Base-by-base conservation (phyloP, 1,139 yeast genomes). In the Williopsis jadinii region DNA sequence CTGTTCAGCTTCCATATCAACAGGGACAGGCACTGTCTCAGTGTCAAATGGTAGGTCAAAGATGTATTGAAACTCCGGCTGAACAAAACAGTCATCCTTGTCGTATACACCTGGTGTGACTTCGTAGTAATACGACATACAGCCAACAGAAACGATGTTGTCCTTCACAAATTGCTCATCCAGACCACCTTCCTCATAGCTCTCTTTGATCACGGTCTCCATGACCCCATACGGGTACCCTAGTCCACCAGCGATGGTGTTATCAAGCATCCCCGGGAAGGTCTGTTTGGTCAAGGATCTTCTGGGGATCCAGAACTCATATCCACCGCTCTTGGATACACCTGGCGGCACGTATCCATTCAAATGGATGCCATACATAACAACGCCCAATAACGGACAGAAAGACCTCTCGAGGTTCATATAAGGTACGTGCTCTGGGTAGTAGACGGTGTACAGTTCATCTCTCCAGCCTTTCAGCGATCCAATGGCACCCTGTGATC, bases 201-300 rank as follows among this genome's bases (percentile, higher is more conserved):
- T 80, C 58, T 92, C 98, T 58, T 92, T 92, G 15, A 85, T 53
- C 3, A 81, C 78, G 0, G 97, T 90, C 38, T 86, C 95, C 57
- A 69, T 66, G 2, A 82, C 64, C 0, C 92, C 88, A 51, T 77
- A 68, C 0, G 95, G 96, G 56, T 81, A 71, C 0, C 95, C 96
- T 15, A 92, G 59, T 0, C 98, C 98, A 1, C 98, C 98, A 0
- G 96, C 98, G 6, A 92, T 86, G 1, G 95, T 86, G 58, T 90
- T 92, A 60, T 92, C 98, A 35, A 88, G 71, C 85, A 78, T 83
- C 0, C 86, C 84, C 0, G 98, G 97, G 64, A 78, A 88, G 0
- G 97, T 92, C 13, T 84, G 82, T 58, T 92, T 92, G 2, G 78
- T 71, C 11, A 67, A 58, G 0, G 97, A 74, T 50, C 98, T 68